Percentiles rank a stretch among this genome's conserved stretches.
These are phyloP conservation scores for Hansenula sp. DNA, from an alignment of 1,139 yeast genomes.

Conservation along the genomic window DNA sequence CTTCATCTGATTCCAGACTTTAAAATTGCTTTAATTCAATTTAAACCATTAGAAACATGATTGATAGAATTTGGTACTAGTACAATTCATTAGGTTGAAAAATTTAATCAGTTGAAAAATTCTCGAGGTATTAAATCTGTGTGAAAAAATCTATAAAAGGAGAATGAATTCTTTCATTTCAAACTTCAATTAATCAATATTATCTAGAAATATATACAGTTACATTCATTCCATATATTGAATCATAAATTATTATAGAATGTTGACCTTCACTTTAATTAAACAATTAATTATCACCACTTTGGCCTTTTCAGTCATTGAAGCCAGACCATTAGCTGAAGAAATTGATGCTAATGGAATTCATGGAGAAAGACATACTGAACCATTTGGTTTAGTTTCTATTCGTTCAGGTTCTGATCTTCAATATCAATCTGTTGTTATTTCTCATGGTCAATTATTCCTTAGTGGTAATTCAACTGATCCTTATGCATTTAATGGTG, in stretches of 20 bases:
- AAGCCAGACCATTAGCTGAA: background rate
- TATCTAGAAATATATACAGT: too few species aligned
- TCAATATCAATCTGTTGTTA: conserved; percentile 17
- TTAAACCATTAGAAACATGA: too few species aligned
- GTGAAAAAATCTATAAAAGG: too few species aligned
- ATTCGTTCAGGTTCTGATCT: conserved; percentile 22
- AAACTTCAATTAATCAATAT: too few species aligned
- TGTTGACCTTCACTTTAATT: background rate
- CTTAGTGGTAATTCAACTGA: conserved; percentile 1
- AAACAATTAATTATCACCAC: background rate
- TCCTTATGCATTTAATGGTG: conserved; percentile 2
- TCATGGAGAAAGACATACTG: conserved; percentile 7
- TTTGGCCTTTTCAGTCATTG: background rate
- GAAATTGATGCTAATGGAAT: background rate
- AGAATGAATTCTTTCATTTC: too few species aligned
- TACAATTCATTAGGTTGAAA: too few species aligned
- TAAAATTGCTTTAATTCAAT: too few species aligned
- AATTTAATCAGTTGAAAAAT: too few species aligned
- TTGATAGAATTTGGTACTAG: too few species aligned
- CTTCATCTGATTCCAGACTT: too few species aligned
- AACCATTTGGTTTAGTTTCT: conserved; percentile 20
- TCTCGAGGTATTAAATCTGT: too few species aligned
- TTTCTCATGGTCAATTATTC: conserved; percentile 2
- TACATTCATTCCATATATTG: too few species aligned
- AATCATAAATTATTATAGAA: background rate